These are phyloP conservation scores for Vitis rotundifolia DNA, from an alignment of 164 flowering plant species.

Conservation along the genomic window DNA sequence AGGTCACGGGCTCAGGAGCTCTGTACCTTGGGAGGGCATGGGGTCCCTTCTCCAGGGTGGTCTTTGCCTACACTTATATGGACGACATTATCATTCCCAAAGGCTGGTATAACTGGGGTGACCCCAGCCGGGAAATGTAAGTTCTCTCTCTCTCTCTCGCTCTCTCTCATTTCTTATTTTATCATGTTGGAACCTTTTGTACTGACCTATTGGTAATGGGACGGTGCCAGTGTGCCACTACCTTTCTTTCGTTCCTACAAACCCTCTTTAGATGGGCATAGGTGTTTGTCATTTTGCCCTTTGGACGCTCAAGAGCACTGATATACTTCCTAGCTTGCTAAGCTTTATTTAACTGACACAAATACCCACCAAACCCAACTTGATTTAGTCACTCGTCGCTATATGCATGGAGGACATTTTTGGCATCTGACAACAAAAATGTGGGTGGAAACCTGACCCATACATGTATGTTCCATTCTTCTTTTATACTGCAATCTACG, in stretches of 20 bases:
- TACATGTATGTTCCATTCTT: background rate
- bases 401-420: background rate
- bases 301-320: constrained; percentile 1
- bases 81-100: constrained; percentile 88
- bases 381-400: background rate
- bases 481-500: constrained; percentile 14
- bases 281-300: constrained; percentile 7
- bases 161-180: background rate
- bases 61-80: constrained; percentile 93
- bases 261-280: background rate
- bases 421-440: background rate
- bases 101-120: constrained; percentile 99
- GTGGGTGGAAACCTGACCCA: background rate
- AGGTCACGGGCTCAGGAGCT: constrained; percentile 96
- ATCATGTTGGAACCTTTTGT: background rate
- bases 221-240: background rate
- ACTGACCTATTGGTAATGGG: background rate
- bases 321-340: background rate
- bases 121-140: constrained; percentile 79
- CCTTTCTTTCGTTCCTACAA: background rate
- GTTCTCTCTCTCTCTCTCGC: constrained; percentile 19
- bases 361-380: background rate
- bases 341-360: background rate
- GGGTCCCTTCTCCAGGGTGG: constrained; percentile 95
- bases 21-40: constrained; percentile 95